A percentile compares a stretch with the other conserved stretches of the same genome.
Conservation (phyloP, 805 yeast species). For the Starmerella bombi region DNA sequence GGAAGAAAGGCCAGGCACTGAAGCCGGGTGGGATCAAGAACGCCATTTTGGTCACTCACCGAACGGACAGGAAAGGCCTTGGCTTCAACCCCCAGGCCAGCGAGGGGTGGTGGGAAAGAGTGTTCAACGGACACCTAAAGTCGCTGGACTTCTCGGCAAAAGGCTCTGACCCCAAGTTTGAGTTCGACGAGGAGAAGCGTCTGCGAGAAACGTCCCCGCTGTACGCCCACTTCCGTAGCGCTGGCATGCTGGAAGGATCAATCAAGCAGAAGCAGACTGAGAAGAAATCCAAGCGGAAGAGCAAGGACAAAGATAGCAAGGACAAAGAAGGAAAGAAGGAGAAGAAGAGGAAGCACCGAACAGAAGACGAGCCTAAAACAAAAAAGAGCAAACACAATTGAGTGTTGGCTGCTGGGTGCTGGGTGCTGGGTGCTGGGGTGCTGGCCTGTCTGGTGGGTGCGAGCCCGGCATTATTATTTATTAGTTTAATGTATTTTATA, state of each 20-base stretch:
- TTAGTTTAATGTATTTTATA: too few species aligned
- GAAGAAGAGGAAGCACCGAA: conserved; percentile 1
- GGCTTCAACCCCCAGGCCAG: conserved; percentile 65
- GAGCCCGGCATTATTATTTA: too few species aligned
- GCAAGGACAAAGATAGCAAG: conserved; percentile 1
- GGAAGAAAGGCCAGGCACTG: conserved; percentile 85
- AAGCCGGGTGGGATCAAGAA: conserved; percentile 64
- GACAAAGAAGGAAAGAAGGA: conserved; percentile 7
- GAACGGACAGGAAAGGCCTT: conserved; percentile 78
- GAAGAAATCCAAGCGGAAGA: conserved; percentile 1
- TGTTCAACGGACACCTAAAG: conserved; percentile 87
- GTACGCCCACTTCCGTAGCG: conserved; percentile 75
- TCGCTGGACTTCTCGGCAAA: conserved; percentile 43
- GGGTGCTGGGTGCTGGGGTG: too few species aligned
- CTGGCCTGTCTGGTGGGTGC: too few species aligned
- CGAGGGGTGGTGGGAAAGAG: conserved; percentile 94
- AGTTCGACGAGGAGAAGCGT: conserved; percentile 35
- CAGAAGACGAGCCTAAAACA: neutral
- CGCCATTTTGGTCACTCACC: conserved; percentile 82
- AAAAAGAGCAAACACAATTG: too few species aligned
- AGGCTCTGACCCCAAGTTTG: conserved; percentile 35
- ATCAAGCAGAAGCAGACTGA: conserved; percentile 8
- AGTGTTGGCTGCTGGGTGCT: too few species aligned
- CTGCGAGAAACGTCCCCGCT: conserved; percentile 44
- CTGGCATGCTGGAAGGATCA: conserved; percentile 75